Evolutionary conservation across 2,329 filamentous ascomycete species (phyloP), one percentile per base, ranked within the genome.

Genomic region (Cladosporium austrohemisphaericum): DNA sequence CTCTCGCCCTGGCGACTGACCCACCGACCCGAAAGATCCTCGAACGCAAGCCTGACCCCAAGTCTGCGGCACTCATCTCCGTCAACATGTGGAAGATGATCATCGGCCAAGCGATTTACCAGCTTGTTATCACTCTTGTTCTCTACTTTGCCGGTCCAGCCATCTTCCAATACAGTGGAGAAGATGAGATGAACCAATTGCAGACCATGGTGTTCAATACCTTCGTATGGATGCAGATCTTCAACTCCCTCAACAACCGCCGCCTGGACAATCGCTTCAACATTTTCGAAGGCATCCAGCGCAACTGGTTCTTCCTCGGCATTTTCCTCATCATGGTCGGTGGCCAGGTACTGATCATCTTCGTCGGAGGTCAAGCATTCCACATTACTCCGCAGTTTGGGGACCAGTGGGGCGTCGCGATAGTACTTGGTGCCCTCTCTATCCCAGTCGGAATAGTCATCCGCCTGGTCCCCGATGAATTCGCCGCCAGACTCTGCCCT

Each of bases 71-170:
- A 1, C 74, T 92, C 5, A 93, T 97, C 59, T 94, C 90, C 1
- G 75, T 85, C 26, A 91, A 86, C 14, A 97, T 97, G 92, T 95
- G 92, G 92, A 97, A 97, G 76, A 97, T 97, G 92, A 96, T 97
- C 54, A 78, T 95, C 36, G 92, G 91, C 2, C 90, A 97, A 68
- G 83, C 90, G 1, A 76, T 95, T 51, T 97, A 93, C 68, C 91
- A 97, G 68, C 80, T 97, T 0, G 75, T 76, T 4, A 81, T 84
- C 18, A 86, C 90, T 0, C 85, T 96, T 57, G 76, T 92, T 54
- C 77, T 96, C 19, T 91, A 91, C 71, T 97, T 91, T 59, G 88
- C 80, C 25, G 81, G 78, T 41, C 69, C 69, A 51, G 71, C 62
- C 26, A 81, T 88, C 11, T 75, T 88, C n/a, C 73, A 73, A 7